phyloP scores from a whole-genome alignment of 345 rosid genomes.

The Limnanthes douglasii region DNA sequence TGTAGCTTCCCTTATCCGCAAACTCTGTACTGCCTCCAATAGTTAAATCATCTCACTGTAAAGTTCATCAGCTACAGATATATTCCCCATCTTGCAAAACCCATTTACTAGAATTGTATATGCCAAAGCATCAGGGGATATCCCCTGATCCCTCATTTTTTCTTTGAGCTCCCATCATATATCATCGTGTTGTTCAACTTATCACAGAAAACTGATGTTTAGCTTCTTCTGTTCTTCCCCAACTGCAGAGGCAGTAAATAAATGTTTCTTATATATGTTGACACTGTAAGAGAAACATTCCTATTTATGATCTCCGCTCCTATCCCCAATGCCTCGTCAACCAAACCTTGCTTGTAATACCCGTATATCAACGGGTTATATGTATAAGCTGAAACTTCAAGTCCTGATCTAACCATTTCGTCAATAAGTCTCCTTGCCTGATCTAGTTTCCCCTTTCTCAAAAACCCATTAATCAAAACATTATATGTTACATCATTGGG shows the following conservation, averaged over 20 bases:
- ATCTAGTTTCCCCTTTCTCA: constrained; percentile 33
- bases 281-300: constrained; percentile 25
- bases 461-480: constrained; percentile 39
- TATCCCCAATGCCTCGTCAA: constrained; percentile 32
- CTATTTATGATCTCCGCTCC: constrained; percentile 31
- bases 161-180: too few relatives aligned
- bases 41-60: too few relatives aligned
- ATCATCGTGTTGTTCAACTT: too few relatives aligned
- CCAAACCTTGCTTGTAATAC: constrained; percentile 37
- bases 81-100: too few relatives aligned
- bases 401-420: constrained; percentile 35
- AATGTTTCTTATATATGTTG: constrained; percentile 35
- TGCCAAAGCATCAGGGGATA: too few relatives aligned
- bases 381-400: constrained; percentile 28
- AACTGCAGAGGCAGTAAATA: constrained; percentile 32
- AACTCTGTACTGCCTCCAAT: too few relatives aligned
- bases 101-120: too few relatives aligned
- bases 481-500: constrained; percentile 44
- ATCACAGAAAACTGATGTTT: constrained; percentile 25
- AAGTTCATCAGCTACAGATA: too few relatives aligned
- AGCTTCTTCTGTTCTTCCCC: constrained; percentile 36
- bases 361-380: constrained; percentile 47
- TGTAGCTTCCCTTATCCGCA: too few relatives aligned
- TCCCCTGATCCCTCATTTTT: too few relatives aligned
- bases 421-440: constrained; percentile 31